phyloP scores from a whole-genome alignment of 2,329 filamentous ascomycete species.

The Fusarium albosuccineum region DNA sequence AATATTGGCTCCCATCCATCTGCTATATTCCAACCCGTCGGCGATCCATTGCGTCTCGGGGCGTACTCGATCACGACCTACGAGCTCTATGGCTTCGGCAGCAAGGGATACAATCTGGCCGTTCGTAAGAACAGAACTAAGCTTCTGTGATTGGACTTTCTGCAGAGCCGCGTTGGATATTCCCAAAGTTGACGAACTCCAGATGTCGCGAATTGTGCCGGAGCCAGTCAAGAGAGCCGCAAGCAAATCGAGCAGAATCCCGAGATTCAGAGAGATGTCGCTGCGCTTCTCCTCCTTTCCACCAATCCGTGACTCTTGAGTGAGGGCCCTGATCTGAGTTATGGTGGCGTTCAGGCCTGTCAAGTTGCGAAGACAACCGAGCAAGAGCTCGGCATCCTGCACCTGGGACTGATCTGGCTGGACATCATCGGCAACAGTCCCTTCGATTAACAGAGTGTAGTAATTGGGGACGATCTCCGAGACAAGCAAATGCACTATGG shows the following conservation, averaged over 20 bases:
- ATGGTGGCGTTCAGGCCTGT: constrained; percentile 83
- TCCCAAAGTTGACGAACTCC: constrained; percentile 50
- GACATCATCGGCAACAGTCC: constrained; percentile 41
- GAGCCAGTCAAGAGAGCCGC: constrained; percentile 56
- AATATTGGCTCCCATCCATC: constrained; percentile 79
- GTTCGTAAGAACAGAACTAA: constrained; percentile 61
- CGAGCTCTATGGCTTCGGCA: constrained; percentile 67
- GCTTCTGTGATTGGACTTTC: constrained; percentile 51
- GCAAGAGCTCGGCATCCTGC: constrained; percentile 63
- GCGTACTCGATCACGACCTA: constrained; percentile 52
- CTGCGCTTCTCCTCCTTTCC: constrained; percentile 55
- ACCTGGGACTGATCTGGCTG: constrained; percentile 31
- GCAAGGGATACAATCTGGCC: constrained; percentile 64
- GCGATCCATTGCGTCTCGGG: constrained; percentile 68
- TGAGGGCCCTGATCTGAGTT: constrained; percentile 74
- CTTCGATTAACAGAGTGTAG: constrained; percentile 75
- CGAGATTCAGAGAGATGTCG: constrained; percentile 59
- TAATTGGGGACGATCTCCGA: constrained; percentile 83
- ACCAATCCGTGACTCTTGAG: constrained; percentile 62
- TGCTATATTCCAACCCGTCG: constrained; percentile 72
- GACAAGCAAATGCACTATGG: constrained; percentile 81
- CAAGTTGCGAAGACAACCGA: constrained; percentile 77
- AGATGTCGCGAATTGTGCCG: constrained; percentile 53
- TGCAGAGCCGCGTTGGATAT: constrained; percentile 44
- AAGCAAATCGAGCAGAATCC: constrained; percentile 60